phyloP scores from a whole-genome alignment of 257 asterid genomes.

The Phtheirospermum japonicum region DNA sequence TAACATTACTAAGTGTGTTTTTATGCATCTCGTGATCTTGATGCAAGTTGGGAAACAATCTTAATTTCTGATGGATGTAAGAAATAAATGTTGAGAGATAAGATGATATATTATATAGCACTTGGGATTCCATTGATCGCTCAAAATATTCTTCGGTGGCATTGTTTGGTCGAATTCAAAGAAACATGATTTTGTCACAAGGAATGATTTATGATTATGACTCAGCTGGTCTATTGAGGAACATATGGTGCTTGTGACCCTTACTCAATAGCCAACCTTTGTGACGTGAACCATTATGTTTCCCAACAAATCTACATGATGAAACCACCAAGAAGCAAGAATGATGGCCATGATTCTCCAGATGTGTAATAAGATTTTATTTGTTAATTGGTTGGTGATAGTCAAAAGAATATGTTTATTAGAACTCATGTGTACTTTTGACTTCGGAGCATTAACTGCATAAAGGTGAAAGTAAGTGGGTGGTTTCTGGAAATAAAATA shows the following conservation, averaged over 20 bases:
- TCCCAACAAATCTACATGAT: slow-evolving; percentile 39
- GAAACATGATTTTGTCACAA: slow-evolving; percentile 23
- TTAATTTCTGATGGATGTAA: no score
- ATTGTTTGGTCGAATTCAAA: slow-evolving; percentile 30
- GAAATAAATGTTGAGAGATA: no score
- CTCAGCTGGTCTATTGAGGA: slow-evolving; percentile 6
- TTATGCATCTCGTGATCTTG: slow-evolving; percentile 4
- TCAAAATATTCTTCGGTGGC: slow-evolving; percentile 20
- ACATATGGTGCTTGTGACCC: slow-evolving; percentile 23
- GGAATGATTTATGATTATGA: slow-evolving; percentile 14
- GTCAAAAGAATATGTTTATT: background rate
- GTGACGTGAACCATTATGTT: slow-evolving; percentile 28
- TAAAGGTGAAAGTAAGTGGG: slow-evolving; percentile 24
- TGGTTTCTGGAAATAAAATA: background rate
- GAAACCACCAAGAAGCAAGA: slow-evolving; percentile 31
- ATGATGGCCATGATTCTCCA: slow-evolving; percentile 32
- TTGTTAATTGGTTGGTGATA: no score
- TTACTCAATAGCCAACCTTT: background rate
- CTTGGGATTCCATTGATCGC: slow-evolving; percentile 18
- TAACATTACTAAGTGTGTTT: background rate
- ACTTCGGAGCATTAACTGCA: background rate
- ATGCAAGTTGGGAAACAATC: background rate
- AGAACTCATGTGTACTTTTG: background rate
- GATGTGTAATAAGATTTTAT: slow-evolving; percentile 11
- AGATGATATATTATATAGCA: background rate